Evolutionary conservation across 495 filamentous ascomycete genomes (phyloP).

Genomic region (Penicillium fimorum): DNA sequence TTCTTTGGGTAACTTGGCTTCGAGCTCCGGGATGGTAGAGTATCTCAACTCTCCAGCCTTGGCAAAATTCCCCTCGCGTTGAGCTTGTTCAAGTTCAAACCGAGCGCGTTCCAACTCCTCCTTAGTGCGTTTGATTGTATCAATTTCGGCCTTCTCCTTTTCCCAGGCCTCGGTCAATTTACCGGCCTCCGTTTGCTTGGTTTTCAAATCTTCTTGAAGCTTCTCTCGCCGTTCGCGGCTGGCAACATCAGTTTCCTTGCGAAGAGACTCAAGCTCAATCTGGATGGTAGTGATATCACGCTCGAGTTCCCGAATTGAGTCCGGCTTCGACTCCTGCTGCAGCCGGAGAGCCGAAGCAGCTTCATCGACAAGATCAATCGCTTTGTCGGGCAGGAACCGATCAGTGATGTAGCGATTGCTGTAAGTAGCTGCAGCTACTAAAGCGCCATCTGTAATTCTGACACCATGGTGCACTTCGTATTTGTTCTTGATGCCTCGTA

Average conservation of each 20-base stretch:
- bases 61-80: slow-evolving; percentile 87
- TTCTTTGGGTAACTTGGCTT: slow-evolving; percentile 77
- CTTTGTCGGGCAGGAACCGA: slow-evolving; percentile 92
- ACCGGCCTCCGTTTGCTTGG: slow-evolving; percentile 65
- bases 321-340: slow-evolving; percentile 96
- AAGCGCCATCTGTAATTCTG: slow-evolving; percentile 85
- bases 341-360: slow-evolving; percentile 85
- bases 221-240: slow-evolving; percentile 87
- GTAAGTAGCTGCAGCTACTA: slow-evolving; percentile 88
- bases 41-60: slow-evolving; percentile 86
- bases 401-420: slow-evolving; percentile 97
- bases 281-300: slow-evolving; percentile 95
- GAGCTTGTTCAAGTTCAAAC: slow-evolving; percentile 81
- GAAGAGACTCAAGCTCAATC: slow-evolving; percentile 92
- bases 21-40: slow-evolving; percentile 75
- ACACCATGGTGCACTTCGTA: slow-evolving; percentile 96
- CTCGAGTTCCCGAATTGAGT: slow-evolving; percentile 85
- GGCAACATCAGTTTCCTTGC: slow-evolving; percentile 88
- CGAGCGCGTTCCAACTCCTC: slow-evolving; percentile 79
- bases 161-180: slow-evolving; percentile 80
- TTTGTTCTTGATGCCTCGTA: slow-evolving; percentile 92
- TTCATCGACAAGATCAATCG: slow-evolving; percentile 95
- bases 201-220: slow-evolving; percentile 70
- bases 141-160: slow-evolving; percentile 80
- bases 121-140: slow-evolving; percentile 80